Conservation (phyloP, 371 early-diverging fungal genomes). For the Mucor irregularis region DNA sequence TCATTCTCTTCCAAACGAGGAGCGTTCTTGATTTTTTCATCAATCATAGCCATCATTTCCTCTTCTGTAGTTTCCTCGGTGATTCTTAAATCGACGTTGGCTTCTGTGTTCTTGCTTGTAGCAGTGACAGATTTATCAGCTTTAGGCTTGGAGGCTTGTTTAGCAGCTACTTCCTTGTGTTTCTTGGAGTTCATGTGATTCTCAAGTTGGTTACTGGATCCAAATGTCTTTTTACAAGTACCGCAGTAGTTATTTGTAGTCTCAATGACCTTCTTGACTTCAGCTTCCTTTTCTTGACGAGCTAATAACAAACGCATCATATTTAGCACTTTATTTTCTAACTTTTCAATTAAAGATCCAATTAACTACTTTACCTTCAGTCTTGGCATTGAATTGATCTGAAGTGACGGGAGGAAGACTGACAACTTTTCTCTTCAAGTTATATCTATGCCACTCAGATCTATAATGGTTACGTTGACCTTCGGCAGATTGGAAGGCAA, state of each 20-base stretch:
- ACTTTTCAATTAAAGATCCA: neutral
- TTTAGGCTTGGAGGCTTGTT: constrained; percentile 25
- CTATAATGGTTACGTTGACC: constrained; percentile 83
- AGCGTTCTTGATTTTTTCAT: constrained; percentile 72
- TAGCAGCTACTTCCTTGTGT: constrained; percentile 79
- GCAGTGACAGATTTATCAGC: constrained; percentile 2
- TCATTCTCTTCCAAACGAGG: constrained; percentile 67
- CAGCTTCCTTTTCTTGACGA: constrained; percentile 22
- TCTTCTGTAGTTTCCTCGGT: constrained; percentile 51
- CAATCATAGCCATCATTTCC: constrained; percentile 58
- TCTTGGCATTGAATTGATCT: constrained; percentile 66
- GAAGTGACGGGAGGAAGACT: constrained; percentile 74
- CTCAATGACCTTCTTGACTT: constrained; percentile 21
- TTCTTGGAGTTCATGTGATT: constrained; percentile 91
- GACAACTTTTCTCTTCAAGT: constrained; percentile 85
- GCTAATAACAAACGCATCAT: constrained; percentile 23
- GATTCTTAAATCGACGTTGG: constrained; percentile 51
- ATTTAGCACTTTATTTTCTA: neutral
- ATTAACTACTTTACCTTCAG: constrained; percentile 30
- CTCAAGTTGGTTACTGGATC: constrained; percentile 78
- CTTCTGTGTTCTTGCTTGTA: constrained; percentile 26
- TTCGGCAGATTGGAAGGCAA: constrained; percentile 81
- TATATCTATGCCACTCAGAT: constrained; percentile 89
- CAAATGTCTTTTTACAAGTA: constrained; percentile 67
- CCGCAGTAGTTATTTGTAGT: constrained; percentile 39